phyloP scores from a whole-genome alignment of 2,329 filamentous ascomycete genomes.

The Paraphaeosphaeria sporulosa region DNA sequence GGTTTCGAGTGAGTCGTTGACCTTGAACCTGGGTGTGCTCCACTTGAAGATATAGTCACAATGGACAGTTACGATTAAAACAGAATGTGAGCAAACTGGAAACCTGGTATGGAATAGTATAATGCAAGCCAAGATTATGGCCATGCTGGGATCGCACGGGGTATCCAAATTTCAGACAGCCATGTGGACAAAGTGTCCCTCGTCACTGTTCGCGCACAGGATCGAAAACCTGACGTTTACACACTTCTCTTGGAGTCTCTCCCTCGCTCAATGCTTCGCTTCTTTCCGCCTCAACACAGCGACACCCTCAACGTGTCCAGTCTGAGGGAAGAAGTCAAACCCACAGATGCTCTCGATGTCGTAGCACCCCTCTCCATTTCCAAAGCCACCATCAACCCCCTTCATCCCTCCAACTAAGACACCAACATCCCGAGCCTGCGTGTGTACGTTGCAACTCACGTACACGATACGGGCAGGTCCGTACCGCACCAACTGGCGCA shows the following conservation, averaged over 20 bases:
- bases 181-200: no score
- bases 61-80: neutral
- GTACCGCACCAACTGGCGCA: conserved; percentile 80
- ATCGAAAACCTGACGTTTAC: no score
- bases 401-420: conserved; percentile 77
- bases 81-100: no score
- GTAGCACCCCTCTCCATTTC: conserved; percentile 62
- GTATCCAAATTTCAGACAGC: neutral
- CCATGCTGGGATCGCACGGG: neutral
- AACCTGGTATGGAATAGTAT: neutral
- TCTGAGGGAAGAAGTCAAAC: conserved; percentile 98
- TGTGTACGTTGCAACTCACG: conserved; percentile 98
- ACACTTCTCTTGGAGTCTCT: neutral
- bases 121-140: neutral
- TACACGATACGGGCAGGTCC: conserved; percentile 85
- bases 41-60: neutral
- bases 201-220: no score
- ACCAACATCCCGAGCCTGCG: conserved; percentile 91
- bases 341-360: conserved; percentile 89
- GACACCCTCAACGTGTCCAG: conserved; percentile 71
- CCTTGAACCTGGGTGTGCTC: neutral
- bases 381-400: conserved; percentile 46
- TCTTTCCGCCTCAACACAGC: conserved; percentile 61
- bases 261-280: neutral
- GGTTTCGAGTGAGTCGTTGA: neutral